Conservation (phyloP, 2,329 filamentous ascomycete genomes). For the Xylariaceae sp. region DNA sequence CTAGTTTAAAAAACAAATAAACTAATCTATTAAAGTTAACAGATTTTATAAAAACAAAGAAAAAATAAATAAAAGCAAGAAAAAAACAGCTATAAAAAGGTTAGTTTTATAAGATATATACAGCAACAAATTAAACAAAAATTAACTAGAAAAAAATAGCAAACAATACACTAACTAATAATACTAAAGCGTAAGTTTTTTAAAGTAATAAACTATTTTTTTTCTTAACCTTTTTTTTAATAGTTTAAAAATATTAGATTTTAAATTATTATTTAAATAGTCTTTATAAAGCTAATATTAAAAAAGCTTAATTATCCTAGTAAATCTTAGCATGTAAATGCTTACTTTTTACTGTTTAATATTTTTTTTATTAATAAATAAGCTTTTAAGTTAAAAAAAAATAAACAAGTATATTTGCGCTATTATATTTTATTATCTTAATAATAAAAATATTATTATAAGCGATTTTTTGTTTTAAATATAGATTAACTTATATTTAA, state of each 20-base stretch:
- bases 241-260: constrained; percentile 50
- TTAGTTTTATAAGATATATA: not conserved
- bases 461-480: too few relatives aligned
- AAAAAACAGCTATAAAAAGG: too few relatives aligned
- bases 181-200: constrained; percentile 31
- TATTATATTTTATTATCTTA: constrained; percentile 33
- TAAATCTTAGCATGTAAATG: constrained; percentile 53
- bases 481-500: too few relatives aligned
- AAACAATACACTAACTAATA: constrained; percentile 24
- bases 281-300: constrained; percentile 64
- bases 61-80: too few relatives aligned
- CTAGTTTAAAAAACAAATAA: too few relatives aligned
- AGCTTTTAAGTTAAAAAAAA: constrained; percentile 25
- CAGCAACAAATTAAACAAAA: not conserved
- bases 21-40: too few relatives aligned
- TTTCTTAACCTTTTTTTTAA: constrained; percentile 26
- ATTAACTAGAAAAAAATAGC: constrained; percentile 31
- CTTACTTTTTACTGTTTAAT: not conserved
- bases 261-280: constrained; percentile 70
- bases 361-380: not conserved
- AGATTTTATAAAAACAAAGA: not conserved
- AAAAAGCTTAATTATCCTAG: constrained; percentile 57
- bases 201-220: constrained; percentile 27
- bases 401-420: constrained; percentile 33
- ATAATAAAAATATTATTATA: constrained; percentile 55